phyloP scores from a whole-genome alignment of 805 yeast genomes.

The Lipomyces sp. region DNA sequence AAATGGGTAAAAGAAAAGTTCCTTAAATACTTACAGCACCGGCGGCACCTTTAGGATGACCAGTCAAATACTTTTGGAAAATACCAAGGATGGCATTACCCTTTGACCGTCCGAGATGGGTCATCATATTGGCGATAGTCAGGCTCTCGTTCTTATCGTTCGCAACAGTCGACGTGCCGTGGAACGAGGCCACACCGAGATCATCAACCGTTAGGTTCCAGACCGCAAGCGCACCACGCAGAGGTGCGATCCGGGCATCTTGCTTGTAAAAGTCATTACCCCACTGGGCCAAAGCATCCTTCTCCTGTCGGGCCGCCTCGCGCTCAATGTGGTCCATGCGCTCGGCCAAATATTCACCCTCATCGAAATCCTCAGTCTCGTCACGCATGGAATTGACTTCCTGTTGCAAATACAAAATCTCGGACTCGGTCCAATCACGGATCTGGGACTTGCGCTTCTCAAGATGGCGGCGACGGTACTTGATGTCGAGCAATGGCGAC shows the following conservation, averaged over 20 bases:
- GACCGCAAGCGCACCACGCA: conserved; percentile 95
- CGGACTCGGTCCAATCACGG: conserved; percentile 82
- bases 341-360: conserved; percentile 65
- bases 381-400: conserved; percentile 64
- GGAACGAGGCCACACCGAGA: conserved; percentile 96
- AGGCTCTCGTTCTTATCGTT: conserved; percentile 98
- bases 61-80: conserved; percentile 98
- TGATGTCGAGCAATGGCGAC: conserved; percentile 80
- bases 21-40: conserved; percentile 63
- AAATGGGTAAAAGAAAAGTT: background rate
- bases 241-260: conserved; percentile 94
- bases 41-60: conserved; percentile 99
- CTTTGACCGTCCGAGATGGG: conserved; percentile 92
- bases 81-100: conserved; percentile 98
- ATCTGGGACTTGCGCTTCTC: conserved; percentile 77
- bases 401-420: conserved; percentile 68
- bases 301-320: conserved; percentile 82
- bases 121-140: conserved; percentile 89
- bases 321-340: conserved; percentile 84
- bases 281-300: conserved; percentile 89
- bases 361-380: conserved; percentile 50
- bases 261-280: conserved; percentile 92
- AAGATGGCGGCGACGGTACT: conserved; percentile 92
- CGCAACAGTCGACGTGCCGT: conserved; percentile 98
- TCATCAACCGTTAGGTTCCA: conserved; percentile 94